Conservation (phyloP, 805 yeast species). For the Pichia thaimueangensis region DNA sequence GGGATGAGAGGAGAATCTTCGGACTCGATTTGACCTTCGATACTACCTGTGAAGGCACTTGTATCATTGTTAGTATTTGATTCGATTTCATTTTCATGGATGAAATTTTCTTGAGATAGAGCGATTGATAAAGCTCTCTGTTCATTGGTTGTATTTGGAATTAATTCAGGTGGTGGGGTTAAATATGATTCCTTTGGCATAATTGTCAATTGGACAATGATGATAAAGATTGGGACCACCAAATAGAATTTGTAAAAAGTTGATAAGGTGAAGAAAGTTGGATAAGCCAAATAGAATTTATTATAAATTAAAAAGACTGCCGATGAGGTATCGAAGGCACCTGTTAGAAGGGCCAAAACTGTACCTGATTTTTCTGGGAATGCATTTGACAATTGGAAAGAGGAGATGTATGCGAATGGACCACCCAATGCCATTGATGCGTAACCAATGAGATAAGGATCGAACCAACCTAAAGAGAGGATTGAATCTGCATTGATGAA, state of each 20-base stretch:
- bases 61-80: slow-evolving; percentile 10
- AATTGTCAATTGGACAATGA: slow-evolving; percentile 37
- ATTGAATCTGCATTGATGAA: slow-evolving; percentile 36
- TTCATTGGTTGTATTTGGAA: slow-evolving; percentile 27
- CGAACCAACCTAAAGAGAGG: slow-evolving; percentile 25
- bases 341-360: slow-evolving; percentile 47
- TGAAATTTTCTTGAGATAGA: slow-evolving; percentile 21
- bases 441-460: slow-evolving; percentile 49
- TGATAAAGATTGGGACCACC: slow-evolving; percentile 44
- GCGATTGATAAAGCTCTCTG: slow-evolving; percentile 25
- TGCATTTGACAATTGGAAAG: slow-evolving; percentile 51
- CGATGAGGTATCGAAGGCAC: slow-evolving; percentile 54
- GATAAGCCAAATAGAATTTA: slow-evolving; percentile 31
- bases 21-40: no score
- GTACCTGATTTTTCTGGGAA: slow-evolving; percentile 49
- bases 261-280: slow-evolving; percentile 33
- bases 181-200: slow-evolving; percentile 49
- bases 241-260: slow-evolving; percentile 43
- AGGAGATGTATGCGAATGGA: slow-evolving; percentile 49
- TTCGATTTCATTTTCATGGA: slow-evolving; percentile 14
- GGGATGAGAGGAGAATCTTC: background rate
- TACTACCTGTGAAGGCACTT: slow-evolving; percentile 3
- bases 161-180: slow-evolving; percentile 32
- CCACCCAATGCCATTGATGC: slow-evolving; percentile 52
- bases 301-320: slow-evolving; percentile 48